Percentiles rank a stretch among this genome's conserved stretches.
phyloP scores from a whole-genome alignment of 2,329 filamentous ascomycete species.

The Colletotrichum sp. region DNA sequence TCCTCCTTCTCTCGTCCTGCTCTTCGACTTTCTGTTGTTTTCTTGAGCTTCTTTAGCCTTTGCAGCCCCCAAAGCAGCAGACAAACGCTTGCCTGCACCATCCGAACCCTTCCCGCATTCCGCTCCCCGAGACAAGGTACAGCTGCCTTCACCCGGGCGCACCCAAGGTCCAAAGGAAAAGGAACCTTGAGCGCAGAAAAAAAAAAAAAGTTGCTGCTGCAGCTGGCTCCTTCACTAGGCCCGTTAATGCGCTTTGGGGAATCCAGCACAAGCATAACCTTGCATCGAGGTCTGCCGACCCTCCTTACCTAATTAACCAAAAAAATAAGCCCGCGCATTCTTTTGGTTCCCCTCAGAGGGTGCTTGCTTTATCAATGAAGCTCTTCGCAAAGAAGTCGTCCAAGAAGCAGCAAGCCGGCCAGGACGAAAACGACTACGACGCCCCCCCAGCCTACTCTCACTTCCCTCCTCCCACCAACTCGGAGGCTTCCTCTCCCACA shows the following conservation, averaged over 20 bases:
- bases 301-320: conserved; percentile 29
- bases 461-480: conserved; percentile 28
- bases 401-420: conserved; percentile 36
- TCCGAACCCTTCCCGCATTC: background rate
- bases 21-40: background rate
- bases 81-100: background rate
- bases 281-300: conserved; percentile 25
- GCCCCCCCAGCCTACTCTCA: background rate
- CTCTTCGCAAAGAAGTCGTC: conserved; percentile 55
- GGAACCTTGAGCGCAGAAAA: background rate
- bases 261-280: conserved; percentile 24
- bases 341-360: conserved; percentile 20
- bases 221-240: conserved; percentile 18
- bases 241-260: conserved; percentile 18
- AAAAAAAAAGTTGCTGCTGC: conserved; percentile 11
- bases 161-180: background rate
- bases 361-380: conserved; percentile 47
- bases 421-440: conserved; percentile 41
- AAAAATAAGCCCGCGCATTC: conserved; percentile 21
- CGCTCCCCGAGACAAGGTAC: conserved; percentile 1
- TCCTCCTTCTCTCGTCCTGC: background rate
- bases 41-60: background rate
- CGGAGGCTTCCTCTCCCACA: conserved; percentile 37
- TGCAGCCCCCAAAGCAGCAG: background rate
- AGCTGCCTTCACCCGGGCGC: background rate